These are phyloP conservation scores for Closterium sp. DNA, from an alignment of 139 green algal species.

Conservation along the genomic window DNA sequence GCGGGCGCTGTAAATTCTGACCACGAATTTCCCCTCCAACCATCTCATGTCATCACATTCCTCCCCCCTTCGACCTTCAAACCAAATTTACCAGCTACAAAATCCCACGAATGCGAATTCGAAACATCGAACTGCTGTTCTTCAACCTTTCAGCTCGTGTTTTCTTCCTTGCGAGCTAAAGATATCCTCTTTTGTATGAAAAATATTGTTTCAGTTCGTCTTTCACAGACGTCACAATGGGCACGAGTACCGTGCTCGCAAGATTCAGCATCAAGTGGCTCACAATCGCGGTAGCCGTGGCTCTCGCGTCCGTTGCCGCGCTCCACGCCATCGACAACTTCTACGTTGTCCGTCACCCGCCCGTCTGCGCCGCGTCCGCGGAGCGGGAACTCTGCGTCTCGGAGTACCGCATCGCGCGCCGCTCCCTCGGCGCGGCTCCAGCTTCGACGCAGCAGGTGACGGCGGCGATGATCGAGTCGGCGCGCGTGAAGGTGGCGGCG, in stretches of 20 bases:
- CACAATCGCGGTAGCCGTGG: background rate
- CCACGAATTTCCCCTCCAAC: background rate
- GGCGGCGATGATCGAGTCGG: background rate
- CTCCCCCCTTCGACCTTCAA: no score
- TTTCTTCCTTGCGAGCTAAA: background rate
- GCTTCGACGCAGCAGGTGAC: background rate
- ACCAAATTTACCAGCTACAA: background rate
- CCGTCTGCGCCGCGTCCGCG: background rate
- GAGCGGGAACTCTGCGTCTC: background rate
- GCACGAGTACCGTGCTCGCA: background rate
- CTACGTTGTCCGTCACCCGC: background rate
- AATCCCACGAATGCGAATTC: background rate
- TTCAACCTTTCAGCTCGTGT: background rate
- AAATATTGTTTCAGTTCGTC: background rate
- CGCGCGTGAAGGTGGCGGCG: background rate
- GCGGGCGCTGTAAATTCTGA: background rate
- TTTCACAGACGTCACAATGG: background rate
- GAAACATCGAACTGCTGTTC: background rate
- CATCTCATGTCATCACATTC: background rate
- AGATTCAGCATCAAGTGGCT: background rate
- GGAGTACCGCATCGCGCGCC: background rate
- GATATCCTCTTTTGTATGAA: background rate
- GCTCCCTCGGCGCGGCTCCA: background rate
- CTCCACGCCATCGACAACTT: background rate
- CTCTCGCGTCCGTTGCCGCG: background rate